These are phyloP conservation scores for Linnemannia hyalina DNA, from an alignment of 192 early-diverging fungal species.

Conservation along the genomic window DNA sequence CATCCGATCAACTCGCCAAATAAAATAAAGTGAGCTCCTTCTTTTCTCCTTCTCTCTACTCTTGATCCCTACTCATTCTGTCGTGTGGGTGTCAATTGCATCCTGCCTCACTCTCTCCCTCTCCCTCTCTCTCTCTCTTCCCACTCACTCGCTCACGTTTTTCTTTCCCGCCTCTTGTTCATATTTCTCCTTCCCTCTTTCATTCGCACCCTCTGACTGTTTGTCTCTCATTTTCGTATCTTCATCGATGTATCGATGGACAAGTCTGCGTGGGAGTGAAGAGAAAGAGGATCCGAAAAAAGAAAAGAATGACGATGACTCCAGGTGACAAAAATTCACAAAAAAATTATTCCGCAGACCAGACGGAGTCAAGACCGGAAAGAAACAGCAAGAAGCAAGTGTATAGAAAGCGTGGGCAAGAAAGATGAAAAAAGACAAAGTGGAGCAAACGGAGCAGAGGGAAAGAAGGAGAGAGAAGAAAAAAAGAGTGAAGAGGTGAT, in stretches of 20 bases:
- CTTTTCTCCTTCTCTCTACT: neutral
- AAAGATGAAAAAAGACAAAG: neutral
- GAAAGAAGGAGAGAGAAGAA: neutral
- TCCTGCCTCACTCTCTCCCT: neutral
- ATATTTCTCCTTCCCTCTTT: neutral
- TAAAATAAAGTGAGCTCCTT: neutral
- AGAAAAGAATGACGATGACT: slow-evolving; percentile 4
- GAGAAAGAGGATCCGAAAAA: neutral
- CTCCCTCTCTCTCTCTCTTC: neutral
- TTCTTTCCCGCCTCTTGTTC: slow-evolving; percentile 1
- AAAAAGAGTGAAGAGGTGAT: too few species aligned
- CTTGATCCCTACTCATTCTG: neutral
- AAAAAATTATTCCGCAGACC: neutral
- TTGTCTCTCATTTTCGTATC: neutral
- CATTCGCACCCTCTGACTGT: neutral
- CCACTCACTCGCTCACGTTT: neutral
- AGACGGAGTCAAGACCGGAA: neutral
- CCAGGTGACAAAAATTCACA: neutral
- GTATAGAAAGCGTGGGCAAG: neutral
- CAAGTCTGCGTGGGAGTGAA: neutral
- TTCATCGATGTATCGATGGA: neutral
- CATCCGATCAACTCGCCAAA: neutral
- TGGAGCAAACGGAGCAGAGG: neutral
- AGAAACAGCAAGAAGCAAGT: neutral
- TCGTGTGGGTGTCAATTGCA: neutral